Conservation (phyloP, 768 basidiomycete genomes). For the Termitomyces sp. region DNA sequence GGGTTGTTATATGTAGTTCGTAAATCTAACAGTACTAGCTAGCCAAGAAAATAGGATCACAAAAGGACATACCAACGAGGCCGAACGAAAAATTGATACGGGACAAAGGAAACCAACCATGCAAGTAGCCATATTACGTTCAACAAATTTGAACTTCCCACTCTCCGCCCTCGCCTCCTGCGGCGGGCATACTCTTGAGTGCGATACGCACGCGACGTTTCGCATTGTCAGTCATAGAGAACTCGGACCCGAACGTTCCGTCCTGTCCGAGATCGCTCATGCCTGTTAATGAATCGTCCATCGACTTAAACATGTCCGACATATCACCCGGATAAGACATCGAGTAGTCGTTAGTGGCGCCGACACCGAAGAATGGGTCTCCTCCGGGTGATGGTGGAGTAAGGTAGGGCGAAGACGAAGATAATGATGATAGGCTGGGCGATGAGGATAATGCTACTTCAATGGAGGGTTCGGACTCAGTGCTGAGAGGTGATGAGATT, state of each 20-base stretch:
- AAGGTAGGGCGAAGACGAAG: constrained; percentile 27
- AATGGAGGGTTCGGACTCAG: constrained; percentile 15
- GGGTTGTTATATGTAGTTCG: constrained; percentile 8
- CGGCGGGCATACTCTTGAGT: constrained; percentile 55
- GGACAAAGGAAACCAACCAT: neutral
- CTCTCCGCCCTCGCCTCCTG: constrained; percentile 65
- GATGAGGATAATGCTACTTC: constrained; percentile 20
- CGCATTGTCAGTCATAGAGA: constrained; percentile 26
- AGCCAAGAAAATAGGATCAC: constrained; percentile 11
- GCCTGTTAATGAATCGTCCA: constrained; percentile 20
- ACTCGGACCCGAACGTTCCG: constrained; percentile 33
- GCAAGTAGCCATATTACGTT: constrained; percentile 4
- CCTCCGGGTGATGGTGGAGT: constrained; percentile 30
- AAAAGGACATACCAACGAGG: constrained; percentile 5
- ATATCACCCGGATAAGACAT: constrained; percentile 26
- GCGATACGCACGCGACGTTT: constrained; percentile 62
- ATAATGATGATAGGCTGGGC: constrained; percentile 5
- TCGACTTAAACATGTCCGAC: constrained; percentile 29
- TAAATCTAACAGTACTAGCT: constrained; percentile 13
- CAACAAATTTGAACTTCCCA: constrained; percentile 76
- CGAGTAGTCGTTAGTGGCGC: constrained; percentile 32
- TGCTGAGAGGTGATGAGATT: constrained; percentile 20
- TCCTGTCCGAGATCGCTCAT: constrained; percentile 24
- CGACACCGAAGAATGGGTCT: constrained; percentile 59
- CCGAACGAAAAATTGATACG: constrained; percentile 5